Evolutionary conservation across 305 asterid genomes (phyloP).

Genomic region (Fraxinus baroniana): DNA sequence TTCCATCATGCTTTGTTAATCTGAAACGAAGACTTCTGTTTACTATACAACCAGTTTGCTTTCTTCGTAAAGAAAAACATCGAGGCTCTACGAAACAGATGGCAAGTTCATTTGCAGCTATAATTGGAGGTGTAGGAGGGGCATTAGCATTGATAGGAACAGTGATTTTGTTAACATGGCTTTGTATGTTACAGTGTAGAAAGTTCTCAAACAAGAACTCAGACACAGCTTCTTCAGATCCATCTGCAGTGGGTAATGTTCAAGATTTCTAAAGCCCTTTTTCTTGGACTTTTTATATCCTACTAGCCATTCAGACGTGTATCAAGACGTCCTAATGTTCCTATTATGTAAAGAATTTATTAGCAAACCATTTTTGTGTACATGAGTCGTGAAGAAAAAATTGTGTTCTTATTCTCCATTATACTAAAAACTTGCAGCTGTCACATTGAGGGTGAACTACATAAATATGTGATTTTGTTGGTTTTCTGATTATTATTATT

Average conservation of each 20-base stretch:
- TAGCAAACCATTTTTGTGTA: neutral
- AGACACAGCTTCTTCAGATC: constrained; percentile 69
- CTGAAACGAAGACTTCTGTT: neutral
- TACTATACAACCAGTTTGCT: neutral
- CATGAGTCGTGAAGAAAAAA: neutral
- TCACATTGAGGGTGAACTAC: neutral
- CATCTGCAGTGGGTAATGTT: constrained; percentile 54
- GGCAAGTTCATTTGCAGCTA: constrained; percentile 48
- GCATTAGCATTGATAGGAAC: constrained; percentile 35
- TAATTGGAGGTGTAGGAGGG: constrained; percentile 57
- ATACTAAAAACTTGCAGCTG: neutral
- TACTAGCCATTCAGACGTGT: neutral
- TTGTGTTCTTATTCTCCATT: neutral
- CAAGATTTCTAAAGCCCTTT: neutral
- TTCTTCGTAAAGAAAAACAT: neutral
- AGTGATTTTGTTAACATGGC: constrained; percentile 33
- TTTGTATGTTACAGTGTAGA: constrained; percentile 30
- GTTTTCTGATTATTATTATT: neutral
- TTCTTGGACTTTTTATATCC: neutral
- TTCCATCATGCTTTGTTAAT: neutral
- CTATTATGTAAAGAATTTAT: neutral
- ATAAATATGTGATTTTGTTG: neutral
- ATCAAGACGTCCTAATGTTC: neutral
- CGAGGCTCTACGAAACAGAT: constrained; percentile 29
- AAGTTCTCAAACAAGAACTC: constrained; percentile 49